A percentile compares a stretch with the other conserved stretches of the same genome.
These are phyloP conservation scores for Musa itinerans DNA, from an alignment of 176 grass and related monocot species.

Conservation along the genomic window DNA sequence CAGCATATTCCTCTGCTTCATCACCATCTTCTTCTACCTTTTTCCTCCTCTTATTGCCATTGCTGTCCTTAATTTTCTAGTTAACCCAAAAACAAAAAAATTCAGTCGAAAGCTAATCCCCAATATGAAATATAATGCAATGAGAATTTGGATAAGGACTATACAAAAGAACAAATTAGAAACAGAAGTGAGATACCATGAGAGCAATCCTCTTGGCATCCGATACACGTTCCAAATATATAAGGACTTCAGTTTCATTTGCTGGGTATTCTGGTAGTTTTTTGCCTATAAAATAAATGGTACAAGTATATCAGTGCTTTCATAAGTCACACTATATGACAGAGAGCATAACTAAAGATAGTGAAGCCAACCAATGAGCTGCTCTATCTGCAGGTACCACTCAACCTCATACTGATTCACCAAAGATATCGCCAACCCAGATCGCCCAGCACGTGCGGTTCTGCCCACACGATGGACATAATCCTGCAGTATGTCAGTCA, in stretches of 20 bases:
- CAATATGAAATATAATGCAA: not conserved
- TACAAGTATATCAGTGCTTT: not conserved
- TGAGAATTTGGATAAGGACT: no score
- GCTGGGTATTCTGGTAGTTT: conserved; percentile 39
- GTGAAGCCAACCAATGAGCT: conserved; percentile 46
- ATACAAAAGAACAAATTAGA: not conserved
- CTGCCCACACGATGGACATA: conserved; percentile 95
- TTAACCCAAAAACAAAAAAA: no score
- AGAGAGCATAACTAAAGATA: not conserved
- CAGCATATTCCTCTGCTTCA: no score
- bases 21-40: no score
- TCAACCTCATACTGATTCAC: conserved; percentile 86
- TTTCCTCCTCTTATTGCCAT: no score
- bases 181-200: conserved; percentile 34
- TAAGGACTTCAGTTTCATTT: conserved; percentile 43
- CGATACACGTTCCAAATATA: conserved; percentile 43
- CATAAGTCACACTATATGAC: not conserved
- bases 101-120: no score
- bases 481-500: conserved; percentile 44
- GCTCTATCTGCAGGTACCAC: conserved; percentile 70
- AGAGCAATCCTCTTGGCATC: conserved; percentile 65
- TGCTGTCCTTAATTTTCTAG: no score
- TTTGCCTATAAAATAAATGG: conserved; percentile 30
- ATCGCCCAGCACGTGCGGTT: conserved; percentile 78
- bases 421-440: conserved; percentile 75